Evolutionary conservation across 225 moss, liverwort and hornwort species (phyloP).

Genomic region (Ulota crispa): DNA sequence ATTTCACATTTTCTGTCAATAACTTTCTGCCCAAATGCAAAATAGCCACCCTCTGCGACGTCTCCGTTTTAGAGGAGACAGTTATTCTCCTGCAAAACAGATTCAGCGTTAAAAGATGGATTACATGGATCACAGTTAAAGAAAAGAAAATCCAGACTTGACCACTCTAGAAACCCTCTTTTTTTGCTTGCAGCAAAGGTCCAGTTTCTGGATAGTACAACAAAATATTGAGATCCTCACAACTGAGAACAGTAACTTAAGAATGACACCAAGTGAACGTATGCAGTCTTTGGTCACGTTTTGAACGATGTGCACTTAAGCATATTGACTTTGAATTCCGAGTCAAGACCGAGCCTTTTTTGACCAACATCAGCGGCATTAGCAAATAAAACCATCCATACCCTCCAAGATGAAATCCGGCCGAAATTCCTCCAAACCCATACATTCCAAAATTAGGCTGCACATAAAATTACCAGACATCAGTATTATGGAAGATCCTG

Average conservation of each 20-base stretch:
- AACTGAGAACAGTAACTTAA: neutral
- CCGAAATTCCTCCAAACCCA: constrained; percentile 57
- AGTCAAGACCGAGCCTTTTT: neutral
- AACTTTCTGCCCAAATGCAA: constrained; percentile 37
- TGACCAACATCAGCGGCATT: constrained; percentile 17
- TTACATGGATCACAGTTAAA: neutral
- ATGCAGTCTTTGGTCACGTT: neutral
- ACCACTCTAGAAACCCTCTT: neutral
- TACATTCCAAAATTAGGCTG: constrained; percentile 64
- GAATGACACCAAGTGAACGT: constrained; percentile 1
- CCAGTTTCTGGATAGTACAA: neutral
- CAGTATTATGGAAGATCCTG: neutral
- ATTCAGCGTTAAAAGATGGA: neutral
- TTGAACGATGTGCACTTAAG: constrained; percentile 3
- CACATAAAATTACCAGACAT: constrained; percentile 13
- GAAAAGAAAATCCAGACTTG: neutral
- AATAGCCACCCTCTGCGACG: constrained; percentile 32
- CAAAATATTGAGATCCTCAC: neutral
- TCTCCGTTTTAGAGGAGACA: constrained; percentile 51
- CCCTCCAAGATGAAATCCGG: constrained; percentile 61
- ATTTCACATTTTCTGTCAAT: constrained; percentile 34
- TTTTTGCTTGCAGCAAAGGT: neutral
- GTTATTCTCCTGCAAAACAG: constrained; percentile 33
- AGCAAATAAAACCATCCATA: constrained; percentile 16
- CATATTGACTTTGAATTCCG: neutral